These are phyloP conservation scores for Entomophthora muscae DNA, from an alignment of 371 early-diverging fungal genomes.

Conservation along the genomic window DNA sequence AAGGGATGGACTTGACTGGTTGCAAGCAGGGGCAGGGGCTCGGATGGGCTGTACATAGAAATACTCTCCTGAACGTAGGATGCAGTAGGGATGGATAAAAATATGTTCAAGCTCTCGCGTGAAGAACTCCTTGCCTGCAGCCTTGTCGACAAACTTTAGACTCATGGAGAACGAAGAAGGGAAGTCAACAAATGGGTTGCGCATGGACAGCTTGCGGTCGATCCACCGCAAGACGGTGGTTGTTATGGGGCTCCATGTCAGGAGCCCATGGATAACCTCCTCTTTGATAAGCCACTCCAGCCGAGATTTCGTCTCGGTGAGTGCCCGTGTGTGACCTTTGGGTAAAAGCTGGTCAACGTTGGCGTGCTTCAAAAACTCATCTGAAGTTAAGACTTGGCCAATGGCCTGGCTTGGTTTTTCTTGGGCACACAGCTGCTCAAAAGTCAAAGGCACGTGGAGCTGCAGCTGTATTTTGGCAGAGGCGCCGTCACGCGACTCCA, in stretches of 20 bases:
- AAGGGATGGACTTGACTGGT: constrained; percentile 12
- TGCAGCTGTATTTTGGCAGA: constrained; percentile 36
- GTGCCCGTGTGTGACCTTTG: constrained; percentile 32
- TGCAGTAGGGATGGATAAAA: constrained; percentile 24
- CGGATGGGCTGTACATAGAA: constrained; percentile 38
- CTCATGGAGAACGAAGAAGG: constrained; percentile 39
- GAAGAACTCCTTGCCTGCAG: constrained; percentile 29
- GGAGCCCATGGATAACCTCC: constrained; percentile 52
- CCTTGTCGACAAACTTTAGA: constrained; percentile 34
- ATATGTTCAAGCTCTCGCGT: constrained; percentile 31
- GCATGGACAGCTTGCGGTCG: neutral
- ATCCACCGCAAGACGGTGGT: constrained; percentile 21
- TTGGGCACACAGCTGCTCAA: constrained; percentile 1
- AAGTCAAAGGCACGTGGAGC: constrained; percentile 39
- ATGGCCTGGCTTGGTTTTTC: neutral
- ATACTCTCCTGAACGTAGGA: constrained; percentile 32
- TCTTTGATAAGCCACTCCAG: constrained; percentile 49
- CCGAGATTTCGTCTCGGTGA: constrained; percentile 34
- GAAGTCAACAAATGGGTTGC: constrained; percentile 38
- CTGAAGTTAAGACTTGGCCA: neutral
- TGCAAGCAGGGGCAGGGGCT: constrained; percentile 6
- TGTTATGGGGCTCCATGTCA: constrained; percentile 33
- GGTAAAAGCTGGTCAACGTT: constrained; percentile 11
- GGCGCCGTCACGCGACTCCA: constrained; percentile 51
- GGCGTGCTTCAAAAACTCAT: constrained; percentile 2